phyloP scores from a whole-genome alignment of 2,329 filamentous ascomycete species.

The Cryphonectria nitschkei region DNA sequence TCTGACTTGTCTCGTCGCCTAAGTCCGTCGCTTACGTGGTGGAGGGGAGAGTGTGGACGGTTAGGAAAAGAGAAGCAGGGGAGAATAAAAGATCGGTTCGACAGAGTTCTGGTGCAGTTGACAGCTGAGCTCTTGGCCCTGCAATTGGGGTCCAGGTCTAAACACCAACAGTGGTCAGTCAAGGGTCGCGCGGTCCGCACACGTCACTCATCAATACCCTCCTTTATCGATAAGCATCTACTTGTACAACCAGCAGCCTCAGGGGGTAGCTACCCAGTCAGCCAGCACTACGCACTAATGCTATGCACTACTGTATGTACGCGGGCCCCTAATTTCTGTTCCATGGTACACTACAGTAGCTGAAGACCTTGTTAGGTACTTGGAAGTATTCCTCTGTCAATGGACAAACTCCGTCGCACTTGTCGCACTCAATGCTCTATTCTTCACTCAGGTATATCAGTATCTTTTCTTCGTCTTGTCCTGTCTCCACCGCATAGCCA shows the following conservation, averaged over 20 bases:
- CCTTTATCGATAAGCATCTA: conserved; percentile 24
- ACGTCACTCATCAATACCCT: conserved; percentile 20
- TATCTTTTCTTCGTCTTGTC: neutral
- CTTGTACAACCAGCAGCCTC: neutral
- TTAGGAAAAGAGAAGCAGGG: too few species aligned
- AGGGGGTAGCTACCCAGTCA: neutral
- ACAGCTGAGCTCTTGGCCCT: conserved; percentile 5
- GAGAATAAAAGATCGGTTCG: neutral
- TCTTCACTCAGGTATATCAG: neutral
- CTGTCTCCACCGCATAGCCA: neutral
- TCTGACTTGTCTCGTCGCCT: neutral
- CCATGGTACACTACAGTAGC: neutral
- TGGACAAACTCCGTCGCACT: neutral
- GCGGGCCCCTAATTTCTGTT: neutral
- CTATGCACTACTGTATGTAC: neutral
- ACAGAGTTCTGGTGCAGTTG: neutral
- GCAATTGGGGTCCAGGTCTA: too few species aligned
- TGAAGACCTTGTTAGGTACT: neutral
- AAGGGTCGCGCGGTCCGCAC: conserved; percentile 21
- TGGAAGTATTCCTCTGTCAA: neutral
- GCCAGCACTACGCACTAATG: neutral
- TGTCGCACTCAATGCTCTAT: neutral
- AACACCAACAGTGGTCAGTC: neutral
- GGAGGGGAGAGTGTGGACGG: neutral
- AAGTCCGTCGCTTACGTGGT: conserved; percentile 14